Conservation (phyloP, 768 basidiomycete genomes). For the Sporobolomyces phaffii region DNA sequence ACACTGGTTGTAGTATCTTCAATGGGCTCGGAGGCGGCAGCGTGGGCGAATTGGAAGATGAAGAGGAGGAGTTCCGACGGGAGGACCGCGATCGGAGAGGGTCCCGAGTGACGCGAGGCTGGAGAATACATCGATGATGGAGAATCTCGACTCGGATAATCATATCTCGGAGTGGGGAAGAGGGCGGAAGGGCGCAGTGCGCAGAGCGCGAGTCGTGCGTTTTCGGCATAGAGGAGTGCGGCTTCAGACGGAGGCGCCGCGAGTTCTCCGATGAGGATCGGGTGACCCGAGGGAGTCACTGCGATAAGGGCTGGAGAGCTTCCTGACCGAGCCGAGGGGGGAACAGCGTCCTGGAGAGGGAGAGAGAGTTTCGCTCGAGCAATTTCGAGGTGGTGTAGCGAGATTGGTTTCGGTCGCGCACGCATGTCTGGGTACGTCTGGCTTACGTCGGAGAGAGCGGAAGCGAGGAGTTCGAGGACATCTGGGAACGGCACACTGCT, state of each 20-base stretch:
- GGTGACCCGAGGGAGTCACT: not conserved
- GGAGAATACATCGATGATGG: too few relatives aligned
- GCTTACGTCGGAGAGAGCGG: not conserved
- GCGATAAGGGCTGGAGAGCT: not conserved
- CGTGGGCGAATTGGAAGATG: constrained; percentile 8
- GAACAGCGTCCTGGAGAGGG: constrained; percentile 3
- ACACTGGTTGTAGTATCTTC: too few relatives aligned
- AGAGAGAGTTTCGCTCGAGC: not conserved
- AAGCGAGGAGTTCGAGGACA: not conserved
- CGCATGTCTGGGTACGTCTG: not conserved
- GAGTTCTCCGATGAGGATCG: not conserved
- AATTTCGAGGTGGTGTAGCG: not conserved
- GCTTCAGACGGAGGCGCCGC: not conserved
- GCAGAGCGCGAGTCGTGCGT: not conserved
- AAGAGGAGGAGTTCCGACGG: constrained; percentile 11
- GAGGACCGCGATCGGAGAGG: not conserved
- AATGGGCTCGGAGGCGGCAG: not conserved
- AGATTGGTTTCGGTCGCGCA: not conserved
- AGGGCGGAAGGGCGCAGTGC: constrained; percentile 11
- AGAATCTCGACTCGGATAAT: too few relatives aligned
- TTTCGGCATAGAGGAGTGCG: not conserved
- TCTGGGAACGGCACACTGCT: not conserved
- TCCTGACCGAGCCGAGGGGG: not conserved
- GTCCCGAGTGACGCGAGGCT: too few relatives aligned
- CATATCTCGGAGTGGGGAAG: not conserved